Evolutionary conservation across 106 monocot genomes (phyloP), one percentile per base, ranked within the genome.

Genomic region (Ottelia alismoides): DNA sequence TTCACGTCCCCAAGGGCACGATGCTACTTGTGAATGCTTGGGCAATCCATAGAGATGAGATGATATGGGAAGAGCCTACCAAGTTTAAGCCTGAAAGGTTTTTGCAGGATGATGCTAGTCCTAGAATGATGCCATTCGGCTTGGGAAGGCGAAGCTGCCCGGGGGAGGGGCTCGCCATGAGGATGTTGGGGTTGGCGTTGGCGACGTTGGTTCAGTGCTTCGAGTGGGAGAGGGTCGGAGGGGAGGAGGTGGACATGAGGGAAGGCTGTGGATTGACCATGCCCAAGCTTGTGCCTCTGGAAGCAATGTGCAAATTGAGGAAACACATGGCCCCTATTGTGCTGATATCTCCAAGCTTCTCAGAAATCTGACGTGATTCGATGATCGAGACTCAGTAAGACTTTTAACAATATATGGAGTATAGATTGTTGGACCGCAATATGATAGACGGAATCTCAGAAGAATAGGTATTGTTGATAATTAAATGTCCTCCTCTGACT

Each of bases 1-100:
- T n/a, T n/a, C n/a, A 40, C 32, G 27, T 69, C 5, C 68, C 68
- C 17, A 27, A 29, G 26, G 68, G 60, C 14, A 11, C 51, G 28
- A 21, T 43, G 22, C 60, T 69, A 16, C 40, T 67, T 22, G 16
- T 58, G 3, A 67, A 67, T 23, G 61, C 32, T 10, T 70, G 69
- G 69, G 69, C 52, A 0, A 68, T 68, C 25, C 68, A 68, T 35
- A 35, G 51, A 18, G 59, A 68, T 28, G 28, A 32, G 10, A 28
- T 45, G 16, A 20, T 70, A 1, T 70, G 69, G 69, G 69, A 61
- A 18, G 61, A 70, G 24, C 61, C 69, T 4, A 3, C 47, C 45
- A 45, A 46, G 69, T 70, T 70, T 54, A 52, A 22, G 20, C 69
- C 69, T 0, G 61, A 70, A 45, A 61, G 69, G 61, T 70, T 70